These are phyloP conservation scores for Bipolaris zeicola DNA, from an alignment of 2,329 filamentous ascomycete genomes.

Conservation along the genomic window DNA sequence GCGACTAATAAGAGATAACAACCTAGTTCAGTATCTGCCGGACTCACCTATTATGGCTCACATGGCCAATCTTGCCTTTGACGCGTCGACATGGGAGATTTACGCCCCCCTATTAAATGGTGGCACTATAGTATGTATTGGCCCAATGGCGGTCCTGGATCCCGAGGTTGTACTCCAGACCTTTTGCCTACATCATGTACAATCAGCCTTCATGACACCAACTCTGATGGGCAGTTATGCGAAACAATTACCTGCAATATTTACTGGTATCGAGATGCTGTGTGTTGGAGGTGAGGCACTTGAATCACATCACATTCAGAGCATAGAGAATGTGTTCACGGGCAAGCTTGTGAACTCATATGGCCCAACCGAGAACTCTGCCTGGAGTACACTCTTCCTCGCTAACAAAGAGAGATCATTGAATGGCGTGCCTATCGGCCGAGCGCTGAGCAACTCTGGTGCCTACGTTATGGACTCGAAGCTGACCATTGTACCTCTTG, in stretches of 20 bases:
- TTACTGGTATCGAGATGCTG: not conserved
- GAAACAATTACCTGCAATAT: not conserved
- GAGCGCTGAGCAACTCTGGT: conserved; percentile 20
- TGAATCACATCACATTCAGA: conserved; percentile 5
- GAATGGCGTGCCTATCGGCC: conserved; percentile 48
- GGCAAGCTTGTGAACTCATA: conserved; percentile 21
- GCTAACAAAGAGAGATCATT: not conserved
- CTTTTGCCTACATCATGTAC: not conserved
- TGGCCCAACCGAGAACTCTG: conserved; percentile 24
- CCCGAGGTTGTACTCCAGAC: not conserved
- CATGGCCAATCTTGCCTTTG: conserved; percentile 22
- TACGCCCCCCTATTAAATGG: conserved; percentile 62
- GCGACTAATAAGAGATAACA: conserved; percentile 20
- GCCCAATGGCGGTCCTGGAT: not conserved
- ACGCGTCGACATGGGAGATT: conserved; percentile 58
- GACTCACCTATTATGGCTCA: conserved; percentile 48
- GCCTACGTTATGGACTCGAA: conserved; percentile 6
- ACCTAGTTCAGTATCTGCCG: conserved; percentile 11
- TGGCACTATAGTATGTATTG: conserved; percentile 51
- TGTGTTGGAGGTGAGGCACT: conserved; percentile 6
- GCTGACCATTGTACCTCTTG: conserved; percentile 18
- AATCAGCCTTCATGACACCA: conserved; percentile 1
- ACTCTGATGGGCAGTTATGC: not conserved
- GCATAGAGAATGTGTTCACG: conserved; percentile 8
- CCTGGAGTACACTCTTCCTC: conserved; percentile 53